Conservation (phyloP, 345 rosid species). For the Eucalyptus albens region DNA sequence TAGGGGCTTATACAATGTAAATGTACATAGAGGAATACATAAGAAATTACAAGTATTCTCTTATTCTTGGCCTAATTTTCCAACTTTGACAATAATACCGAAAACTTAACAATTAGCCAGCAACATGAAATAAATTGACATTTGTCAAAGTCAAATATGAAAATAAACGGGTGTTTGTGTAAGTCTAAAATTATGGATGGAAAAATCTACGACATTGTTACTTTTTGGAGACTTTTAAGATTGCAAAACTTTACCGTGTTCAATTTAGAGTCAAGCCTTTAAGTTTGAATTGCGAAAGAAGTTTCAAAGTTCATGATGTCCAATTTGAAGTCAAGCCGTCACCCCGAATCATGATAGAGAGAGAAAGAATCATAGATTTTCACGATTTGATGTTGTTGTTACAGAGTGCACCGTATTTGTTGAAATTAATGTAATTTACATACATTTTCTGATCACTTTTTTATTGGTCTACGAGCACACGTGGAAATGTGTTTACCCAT, state of each 20-base stretch:
- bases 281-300: background rate
- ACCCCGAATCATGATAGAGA: background rate
- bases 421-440: background rate
- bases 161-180: background rate
- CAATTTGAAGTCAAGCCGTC: background rate
- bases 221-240: too few species aligned
- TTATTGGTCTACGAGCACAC: background rate
- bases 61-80: too few species aligned
- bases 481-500: background rate
- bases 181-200: background rate
- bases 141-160: too few species aligned
- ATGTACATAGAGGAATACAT: too few species aligned
- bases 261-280: background rate
- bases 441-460: background rate
- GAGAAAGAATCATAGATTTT: background rate
- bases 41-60: too few species aligned
- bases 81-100: too few species aligned
- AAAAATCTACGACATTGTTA: background rate
- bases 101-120: background rate
- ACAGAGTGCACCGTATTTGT: background rate
- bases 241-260: too few species aligned
- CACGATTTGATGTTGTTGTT: too few species aligned
- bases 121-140: background rate
- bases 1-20: too few species aligned
- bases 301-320: background rate